A percentile compares a stretch with the other conserved stretches of the same genome.
Conservation (phyloP, 768 basidiomycete species). For the Trametes maxima region DNA sequence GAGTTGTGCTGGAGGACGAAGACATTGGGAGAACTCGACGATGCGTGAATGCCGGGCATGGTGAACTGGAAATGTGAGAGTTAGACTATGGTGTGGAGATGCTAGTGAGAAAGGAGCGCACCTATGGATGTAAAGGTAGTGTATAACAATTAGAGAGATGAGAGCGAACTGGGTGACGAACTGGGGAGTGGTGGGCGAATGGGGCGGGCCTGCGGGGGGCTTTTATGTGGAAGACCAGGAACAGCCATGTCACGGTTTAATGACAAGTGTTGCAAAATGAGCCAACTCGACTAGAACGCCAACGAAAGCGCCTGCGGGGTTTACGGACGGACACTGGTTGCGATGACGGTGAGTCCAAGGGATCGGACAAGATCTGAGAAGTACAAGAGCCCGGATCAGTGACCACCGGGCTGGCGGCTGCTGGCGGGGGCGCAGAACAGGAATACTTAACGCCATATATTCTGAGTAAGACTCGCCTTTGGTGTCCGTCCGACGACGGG, state of each 20-base stretch:
- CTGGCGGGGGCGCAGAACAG: conserved; percentile 8
- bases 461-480: conserved; percentile 16
- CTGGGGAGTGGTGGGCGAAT: conserved; percentile 2
- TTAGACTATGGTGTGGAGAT: not conserved
- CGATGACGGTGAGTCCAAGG: conserved; percentile 6
- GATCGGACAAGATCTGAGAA: conserved; percentile 19
- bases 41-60: conserved; percentile 38
- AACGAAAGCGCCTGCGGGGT: conserved; percentile 12
- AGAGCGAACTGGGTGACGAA: not conserved
- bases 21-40: conserved; percentile 26
- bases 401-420: conserved; percentile 15
- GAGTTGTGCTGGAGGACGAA: conserved; percentile 43
- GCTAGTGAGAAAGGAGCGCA: conserved; percentile 3
- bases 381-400: conserved; percentile 10
- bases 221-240: conserved; percentile 18
- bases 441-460: conserved; percentile 1
- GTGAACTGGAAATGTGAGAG: not conserved
- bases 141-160: not conserved
- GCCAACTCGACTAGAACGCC: conserved; percentile 7
- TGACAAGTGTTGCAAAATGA: conserved; percentile 14
- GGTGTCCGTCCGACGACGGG: conserved; percentile 2
- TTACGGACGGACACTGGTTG: conserved; percentile 12
- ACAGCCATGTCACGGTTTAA: conserved; percentile 22
- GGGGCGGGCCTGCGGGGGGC: not conserved
- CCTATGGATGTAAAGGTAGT: too few relatives aligned